Evolutionary conservation across 306 rosid species (phyloP).

Genomic region (Medicago lupulina): DNA sequence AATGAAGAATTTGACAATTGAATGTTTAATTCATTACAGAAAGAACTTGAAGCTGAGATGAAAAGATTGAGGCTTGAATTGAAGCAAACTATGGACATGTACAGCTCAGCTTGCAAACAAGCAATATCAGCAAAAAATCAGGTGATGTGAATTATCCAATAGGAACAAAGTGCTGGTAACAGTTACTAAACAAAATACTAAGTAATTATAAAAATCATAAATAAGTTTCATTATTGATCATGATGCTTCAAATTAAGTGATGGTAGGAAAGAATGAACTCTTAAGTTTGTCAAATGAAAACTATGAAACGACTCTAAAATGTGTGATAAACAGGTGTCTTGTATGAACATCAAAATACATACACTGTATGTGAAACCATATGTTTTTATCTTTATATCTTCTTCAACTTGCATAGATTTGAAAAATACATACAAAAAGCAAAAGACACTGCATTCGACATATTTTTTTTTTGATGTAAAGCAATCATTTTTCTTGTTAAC

Average conservation of each 20-base stretch:
- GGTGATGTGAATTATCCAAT: conserved; percentile 51
- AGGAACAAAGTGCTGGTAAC: neutral
- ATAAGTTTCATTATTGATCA: neutral
- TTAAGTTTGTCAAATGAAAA: conserved; percentile 1
- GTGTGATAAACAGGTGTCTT: neutral
- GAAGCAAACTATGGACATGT: conserved; percentile 97
- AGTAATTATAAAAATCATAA: neutral
- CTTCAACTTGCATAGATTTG: no score
- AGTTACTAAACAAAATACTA: neutral
- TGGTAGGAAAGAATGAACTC: no score
- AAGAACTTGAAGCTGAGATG: conserved; percentile 85
- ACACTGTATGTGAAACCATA: no score
- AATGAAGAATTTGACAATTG: conserved; percentile 33
- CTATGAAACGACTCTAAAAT: conserved; percentile 25
- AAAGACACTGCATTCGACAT: no score
- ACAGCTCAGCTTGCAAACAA: conserved; percentile 97
- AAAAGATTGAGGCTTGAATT: conserved; percentile 83
- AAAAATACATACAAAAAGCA: no score
- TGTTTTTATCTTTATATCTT: no score
- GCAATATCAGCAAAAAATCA: conserved; percentile 92
- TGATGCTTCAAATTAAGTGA: no score
- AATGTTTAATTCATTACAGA: conserved; percentile 53
- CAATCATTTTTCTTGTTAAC: conserved; percentile 23
- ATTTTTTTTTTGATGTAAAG: no score
- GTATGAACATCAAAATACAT: no score